These are phyloP conservation scores for Backusella liffmaniae DNA, from an alignment of 192 early-diverging fungal genomes.

Conservation along the genomic window DNA sequence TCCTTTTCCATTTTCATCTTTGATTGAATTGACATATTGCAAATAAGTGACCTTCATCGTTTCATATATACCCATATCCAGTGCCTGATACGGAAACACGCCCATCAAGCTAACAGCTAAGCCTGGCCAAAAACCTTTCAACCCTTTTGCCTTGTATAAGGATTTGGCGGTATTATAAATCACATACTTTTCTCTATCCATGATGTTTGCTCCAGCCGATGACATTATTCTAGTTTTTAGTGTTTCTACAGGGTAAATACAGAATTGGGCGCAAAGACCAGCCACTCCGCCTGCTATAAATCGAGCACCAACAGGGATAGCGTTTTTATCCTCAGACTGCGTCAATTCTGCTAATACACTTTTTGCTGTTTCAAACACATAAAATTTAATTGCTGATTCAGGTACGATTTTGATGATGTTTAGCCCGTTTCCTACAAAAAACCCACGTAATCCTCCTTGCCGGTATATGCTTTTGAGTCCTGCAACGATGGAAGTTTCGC, in stretches of 20 bases:
- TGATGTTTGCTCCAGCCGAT: constrained; percentile 40
- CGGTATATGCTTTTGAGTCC: constrained; percentile 58
- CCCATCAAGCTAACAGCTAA: constrained; percentile 52
- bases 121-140: constrained; percentile 60
- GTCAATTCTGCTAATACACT: constrained; percentile 39
- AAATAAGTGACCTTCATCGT: constrained; percentile 64
- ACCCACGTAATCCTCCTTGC: constrained; percentile 64
- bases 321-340: constrained; percentile 41
- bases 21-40: constrained; percentile 39
- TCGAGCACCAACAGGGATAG: constrained; percentile 45
- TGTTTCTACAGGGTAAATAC: constrained; percentile 77
- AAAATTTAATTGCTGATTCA: constrained; percentile 76
- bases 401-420: constrained; percentile 80
- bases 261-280: constrained; percentile 68
- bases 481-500: constrained; percentile 14
- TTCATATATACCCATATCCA: constrained; percentile 72
- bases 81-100: constrained; percentile 76
- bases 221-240: constrained; percentile 76
- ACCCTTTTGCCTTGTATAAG: constrained; percentile 62
- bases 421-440: constrained; percentile 76
- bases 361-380: constrained; percentile 67
- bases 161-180: constrained; percentile 51
- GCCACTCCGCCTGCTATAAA: constrained; percentile 74
- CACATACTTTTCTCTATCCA: constrained; percentile 16
- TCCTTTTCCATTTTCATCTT: constrained; percentile 27